Conservation (phyloP, 495 filamentous ascomycete genomes). For the Hapsidospora chrysogenum region DNA sequence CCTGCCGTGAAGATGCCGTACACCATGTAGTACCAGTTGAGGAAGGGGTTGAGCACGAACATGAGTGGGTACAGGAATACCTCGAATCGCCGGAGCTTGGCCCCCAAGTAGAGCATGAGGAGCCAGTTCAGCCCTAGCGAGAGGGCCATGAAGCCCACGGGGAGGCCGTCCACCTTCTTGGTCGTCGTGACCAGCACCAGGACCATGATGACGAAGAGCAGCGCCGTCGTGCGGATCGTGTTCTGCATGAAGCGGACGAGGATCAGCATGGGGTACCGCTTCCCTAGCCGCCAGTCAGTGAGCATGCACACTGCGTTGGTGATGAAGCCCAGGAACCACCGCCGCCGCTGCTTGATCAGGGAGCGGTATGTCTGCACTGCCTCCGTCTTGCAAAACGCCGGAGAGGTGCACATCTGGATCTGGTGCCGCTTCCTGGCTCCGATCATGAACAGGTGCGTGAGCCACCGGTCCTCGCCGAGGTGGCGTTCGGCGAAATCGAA, state of each 20-base stretch:
- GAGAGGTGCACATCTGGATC: conserved; percentile 91
- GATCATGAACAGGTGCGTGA: conserved; percentile 98
- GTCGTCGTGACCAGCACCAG: conserved; percentile 76
- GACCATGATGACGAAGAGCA: conserved; percentile 92
- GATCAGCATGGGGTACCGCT: conserved; percentile 76
- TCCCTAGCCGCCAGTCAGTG: conserved; percentile 85
- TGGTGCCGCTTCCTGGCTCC: conserved; percentile 84
- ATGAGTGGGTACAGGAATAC: conserved; percentile 89
- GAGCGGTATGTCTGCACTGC: conserved; percentile 78
- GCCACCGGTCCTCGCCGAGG: conserved; percentile 89
- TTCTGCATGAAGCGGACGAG: conserved; percentile 88
- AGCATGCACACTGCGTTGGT: conserved; percentile 99
- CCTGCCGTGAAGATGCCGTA: conserved; percentile 79
- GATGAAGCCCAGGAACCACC: conserved; percentile 97
- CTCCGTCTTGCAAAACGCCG: conserved; percentile 98
- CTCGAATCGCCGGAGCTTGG: conserved; percentile 76
- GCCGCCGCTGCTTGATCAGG: conserved; percentile 83
- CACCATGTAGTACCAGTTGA: conserved; percentile 98
- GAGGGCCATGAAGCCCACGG: conserved; percentile 89
- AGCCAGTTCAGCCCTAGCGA: conserved; percentile 88
- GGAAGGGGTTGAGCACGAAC: conserved; percentile 91
- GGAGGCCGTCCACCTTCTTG: conserved; percentile 58
- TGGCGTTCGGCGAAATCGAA: conserved; percentile 97
- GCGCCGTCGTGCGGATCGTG: conserved; percentile 86
- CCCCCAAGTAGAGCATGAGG: conserved; percentile 92